Base-by-base conservation (phyloP, 768 basidiomycete genomes). In the Candolleomyces aberdarensis region DNA sequence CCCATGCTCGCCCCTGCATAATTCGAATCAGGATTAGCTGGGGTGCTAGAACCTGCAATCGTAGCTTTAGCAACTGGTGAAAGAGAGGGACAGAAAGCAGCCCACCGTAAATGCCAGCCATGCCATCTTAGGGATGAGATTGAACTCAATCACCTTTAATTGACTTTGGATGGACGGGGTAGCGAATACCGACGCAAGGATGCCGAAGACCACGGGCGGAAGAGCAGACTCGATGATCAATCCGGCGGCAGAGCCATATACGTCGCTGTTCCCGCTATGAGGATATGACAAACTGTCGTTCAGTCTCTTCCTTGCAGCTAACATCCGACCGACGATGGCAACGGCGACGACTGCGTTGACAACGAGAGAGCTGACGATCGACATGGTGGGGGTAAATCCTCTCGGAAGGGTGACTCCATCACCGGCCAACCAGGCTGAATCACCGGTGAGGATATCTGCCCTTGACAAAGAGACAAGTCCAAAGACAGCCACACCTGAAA, bases 21-120 rank as follows among this genome's bases (percentile, higher is more conserved):
- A 56, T 56, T 39, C 54, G 36, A 13, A 56, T 39, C n/a, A 56
- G 54, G 54, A 56, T 40, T 7, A 56, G 54, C 54, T 56, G 54
- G 10, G 54, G 54, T 19, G 54, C 54, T 5, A 56, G 54, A 0
- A 39, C 54, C 54, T 56, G 13, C 14, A 20, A 3, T 1, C 4
- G n/a, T 36, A 31, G 36, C 8, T 15, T 15, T 51, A 15, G 20
- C n/a, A 19, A 39, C 20, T 14, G 3, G 26, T 31, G 14, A 54
- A 14, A 13, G 14, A 36, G 32, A n/a, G 9, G 17, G 5, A n/a
- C 14, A 40, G 29, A 20, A n/a, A 31, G 14, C 3, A 40, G 19
- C 44, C 19, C 13, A 43, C 54, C 54, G 54, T 56, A 43, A 56
- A 40, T 20, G 54, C 54, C 17, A 43, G n/a, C 54, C 54, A 56